Evolutionary conservation across 352 stramenopile genomes (phyloP).

Genomic region (Elongisporangium prolatum): DNA sequence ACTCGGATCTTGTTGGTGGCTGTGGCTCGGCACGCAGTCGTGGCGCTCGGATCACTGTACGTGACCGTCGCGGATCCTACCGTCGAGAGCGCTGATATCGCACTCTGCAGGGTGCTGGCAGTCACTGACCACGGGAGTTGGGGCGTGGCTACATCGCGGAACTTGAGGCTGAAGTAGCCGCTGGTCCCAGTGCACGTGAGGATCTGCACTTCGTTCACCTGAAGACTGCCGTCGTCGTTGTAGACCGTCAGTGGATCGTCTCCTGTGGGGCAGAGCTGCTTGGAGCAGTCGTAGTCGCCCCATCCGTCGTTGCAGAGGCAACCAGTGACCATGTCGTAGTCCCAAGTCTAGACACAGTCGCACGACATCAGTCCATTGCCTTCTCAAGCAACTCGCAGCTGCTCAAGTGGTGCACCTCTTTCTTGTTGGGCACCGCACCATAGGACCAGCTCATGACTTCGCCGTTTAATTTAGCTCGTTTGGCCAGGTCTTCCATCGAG

Average conservation of each 20-base stretch:
- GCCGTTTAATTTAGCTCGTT: constrained; percentile 39
- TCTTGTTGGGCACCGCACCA: constrained; percentile 71
- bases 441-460: constrained; percentile 55
- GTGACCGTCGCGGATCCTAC: constrained; percentile 43
- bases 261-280: constrained; percentile 83
- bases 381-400: background rate
- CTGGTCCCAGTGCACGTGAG: constrained; percentile 57
- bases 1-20: constrained; percentile 59
- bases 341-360: constrained; percentile 51
- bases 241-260: constrained; percentile 83
- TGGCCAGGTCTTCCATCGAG: constrained; percentile 75
- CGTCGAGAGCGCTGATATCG: constrained; percentile 37
- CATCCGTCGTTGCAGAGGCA: constrained; percentile 87
- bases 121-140: constrained; percentile 46
- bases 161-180: constrained; percentile 65
- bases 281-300: constrained; percentile 86
- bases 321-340: constrained; percentile 82
- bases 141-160: constrained; percentile 58
- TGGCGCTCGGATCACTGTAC: constrained; percentile 27
- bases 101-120: constrained; percentile 15
- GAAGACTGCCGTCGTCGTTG: constrained; percentile 17
- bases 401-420: constrained; percentile 19
- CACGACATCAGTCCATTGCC: background rate
- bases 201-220: constrained; percentile 81
- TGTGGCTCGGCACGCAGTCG: constrained; percentile 29